Conservation (phyloP, 352 stramenopile species). For the Globisporangium cystogenes region DNA sequence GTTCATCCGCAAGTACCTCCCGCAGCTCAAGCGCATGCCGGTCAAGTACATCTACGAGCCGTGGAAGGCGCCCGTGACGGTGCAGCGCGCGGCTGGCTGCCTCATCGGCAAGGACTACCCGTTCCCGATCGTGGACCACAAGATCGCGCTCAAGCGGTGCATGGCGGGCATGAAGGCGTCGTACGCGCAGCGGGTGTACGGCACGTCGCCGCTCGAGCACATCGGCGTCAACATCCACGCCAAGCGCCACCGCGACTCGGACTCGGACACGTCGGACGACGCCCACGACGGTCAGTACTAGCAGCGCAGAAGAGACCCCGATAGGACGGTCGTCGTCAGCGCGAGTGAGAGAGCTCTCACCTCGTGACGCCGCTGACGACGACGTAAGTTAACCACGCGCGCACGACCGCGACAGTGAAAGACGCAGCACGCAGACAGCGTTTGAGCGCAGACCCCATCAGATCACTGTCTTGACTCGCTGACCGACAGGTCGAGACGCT, state of each 20-base stretch:
- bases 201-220: conserved; percentile 3
- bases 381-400: not conserved
- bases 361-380: not conserved
- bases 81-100: conserved; percentile 72
- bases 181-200: conserved; percentile 41
- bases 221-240: not conserved
- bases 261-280: conserved; percentile 12
- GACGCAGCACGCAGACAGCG: not conserved
- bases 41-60: conserved; percentile 88
- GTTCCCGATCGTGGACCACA: conserved; percentile 93
- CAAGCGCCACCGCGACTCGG: conserved; percentile 6
- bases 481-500: not conserved
- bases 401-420: conserved; percentile 88
- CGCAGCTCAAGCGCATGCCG: conserved; percentile 78
- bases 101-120: conserved; percentile 94
- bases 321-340: not conserved
- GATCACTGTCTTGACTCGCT: not conserved
- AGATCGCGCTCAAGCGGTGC: conserved; percentile 23
- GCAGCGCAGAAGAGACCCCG: not conserved
- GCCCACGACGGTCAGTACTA: not conserved
- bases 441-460: too few species aligned
- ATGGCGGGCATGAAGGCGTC: conserved; percentile 86
- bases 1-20: conserved; percentile 93
- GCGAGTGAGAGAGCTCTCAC: not conserved
- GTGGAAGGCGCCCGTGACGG: conserved; percentile 19